These are phyloP conservation scores for Royoungia palumana DNA, from an alignment of 768 basidiomycete species.

Conservation along the genomic window DNA sequence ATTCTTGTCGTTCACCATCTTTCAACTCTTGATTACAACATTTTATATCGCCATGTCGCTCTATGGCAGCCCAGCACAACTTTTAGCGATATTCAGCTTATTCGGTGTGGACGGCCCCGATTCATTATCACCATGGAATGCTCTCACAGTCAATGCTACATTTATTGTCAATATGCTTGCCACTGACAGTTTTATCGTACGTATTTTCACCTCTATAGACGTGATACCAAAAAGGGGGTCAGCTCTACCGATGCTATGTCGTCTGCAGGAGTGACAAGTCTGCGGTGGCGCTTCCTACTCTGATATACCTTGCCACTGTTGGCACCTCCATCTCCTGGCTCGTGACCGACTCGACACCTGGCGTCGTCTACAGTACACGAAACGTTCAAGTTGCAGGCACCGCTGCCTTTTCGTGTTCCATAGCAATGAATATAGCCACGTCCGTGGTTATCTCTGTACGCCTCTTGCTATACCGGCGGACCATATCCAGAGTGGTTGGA, in stretches of 20 bases:
- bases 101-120: conserved; percentile 4
- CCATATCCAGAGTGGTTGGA: conserved; percentile 8
- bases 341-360: conserved; percentile 9
- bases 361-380: conserved; percentile 14
- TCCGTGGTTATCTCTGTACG: conserved; percentile 18
- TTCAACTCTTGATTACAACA: conserved; percentile 18
- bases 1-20: conserved; percentile 9
- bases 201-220: not conserved
- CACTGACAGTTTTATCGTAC: conserved; percentile 22
- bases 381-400: conserved; percentile 14
- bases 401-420: conserved; percentile 14
- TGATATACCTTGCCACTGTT: conserved; percentile 17
- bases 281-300: not conserved
- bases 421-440: conserved; percentile 11
- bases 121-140: conserved; percentile 16
- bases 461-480: conserved; percentile 17
- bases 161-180: conserved; percentile 20
- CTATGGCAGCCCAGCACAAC: conserved; percentile 15
- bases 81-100: conserved; percentile 10
- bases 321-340: conserved; percentile 17
- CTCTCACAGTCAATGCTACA: conserved; percentile 3
- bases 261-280: conserved; percentile 13
- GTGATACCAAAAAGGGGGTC: not conserved
- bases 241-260: conserved; percentile 24
- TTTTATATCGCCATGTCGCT: conserved; percentile 20